These are phyloP conservation scores for Papiliotrema flavescens DNA, from an alignment of 1,284 basidiomycete species.

Conservation along the genomic window DNA sequence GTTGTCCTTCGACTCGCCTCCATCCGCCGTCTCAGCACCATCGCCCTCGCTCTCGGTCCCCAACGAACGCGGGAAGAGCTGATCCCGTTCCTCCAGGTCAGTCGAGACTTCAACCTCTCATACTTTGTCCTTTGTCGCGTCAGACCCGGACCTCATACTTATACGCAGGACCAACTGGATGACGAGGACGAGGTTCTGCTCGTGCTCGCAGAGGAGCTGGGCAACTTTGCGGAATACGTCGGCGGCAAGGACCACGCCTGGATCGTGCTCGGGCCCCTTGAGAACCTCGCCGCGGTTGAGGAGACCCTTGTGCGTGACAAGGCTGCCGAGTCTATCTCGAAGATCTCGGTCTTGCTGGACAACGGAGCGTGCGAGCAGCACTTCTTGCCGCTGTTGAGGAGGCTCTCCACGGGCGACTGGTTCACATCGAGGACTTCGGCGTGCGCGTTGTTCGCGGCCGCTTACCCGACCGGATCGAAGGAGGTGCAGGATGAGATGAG, in stretches of 20 bases:
- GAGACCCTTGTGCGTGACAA: constrained; percentile 98
- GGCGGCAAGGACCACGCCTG: constrained; percentile 88
- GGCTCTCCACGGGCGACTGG: constrained; percentile 94
- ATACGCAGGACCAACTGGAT: constrained; percentile 86
- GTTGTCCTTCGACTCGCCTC: constrained; percentile 90
- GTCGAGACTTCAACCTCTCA: background rate
- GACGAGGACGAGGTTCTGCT: constrained; percentile 99
- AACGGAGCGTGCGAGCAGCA: constrained; percentile 80
- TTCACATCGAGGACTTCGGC: constrained; percentile 98
- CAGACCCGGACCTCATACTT: constrained; percentile 5
- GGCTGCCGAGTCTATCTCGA: constrained; percentile 96
- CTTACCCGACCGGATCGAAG: constrained; percentile 74
- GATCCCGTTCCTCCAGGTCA: constrained; percentile 76
- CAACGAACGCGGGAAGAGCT: constrained; percentile 95
- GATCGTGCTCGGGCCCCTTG: constrained; percentile 84
- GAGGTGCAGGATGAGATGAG: constrained; percentile 83
- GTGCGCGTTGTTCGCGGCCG: constrained; percentile 89
- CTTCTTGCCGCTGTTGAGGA: constrained; percentile 87
- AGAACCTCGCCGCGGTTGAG: constrained; percentile 94
- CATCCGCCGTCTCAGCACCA: constrained; percentile 96
- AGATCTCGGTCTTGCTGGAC: constrained; percentile 76
- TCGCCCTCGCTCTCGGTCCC: constrained; percentile 93
- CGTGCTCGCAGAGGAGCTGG: constrained; percentile 93
- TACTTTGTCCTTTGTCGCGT: too few species aligned
- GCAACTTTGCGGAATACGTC: constrained; percentile 88